Base-by-base conservation (phyloP, 139 green algal genomes). In the Volvox reticuliferus region DNA sequence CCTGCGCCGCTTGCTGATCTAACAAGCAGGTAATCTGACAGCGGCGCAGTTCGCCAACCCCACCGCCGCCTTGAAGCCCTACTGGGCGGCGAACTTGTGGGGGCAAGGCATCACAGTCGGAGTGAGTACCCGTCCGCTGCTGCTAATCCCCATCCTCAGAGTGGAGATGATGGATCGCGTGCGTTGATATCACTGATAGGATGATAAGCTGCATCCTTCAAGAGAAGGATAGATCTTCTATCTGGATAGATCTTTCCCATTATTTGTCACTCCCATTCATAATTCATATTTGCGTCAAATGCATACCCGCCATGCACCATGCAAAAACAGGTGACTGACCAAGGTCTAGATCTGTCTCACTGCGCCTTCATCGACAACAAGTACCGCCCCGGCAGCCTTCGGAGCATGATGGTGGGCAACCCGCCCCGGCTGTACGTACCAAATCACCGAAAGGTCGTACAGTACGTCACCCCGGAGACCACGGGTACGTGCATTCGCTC, bases 371-470 rank as follows among this genome's bases (percentile, higher is more conserved):
- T 84, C 1, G 78, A 84, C 32, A 17, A 67, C 78, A n/a, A 67
- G 78, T 84, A 67, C 14, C 28, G 37, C 36, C 78, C 78, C 21
- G 36, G 37, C 22, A 84, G 36, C 35, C 78, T 84, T 13, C 36
- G 22, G 0, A 36, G 35, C 5, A 84, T 84, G 78, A 35, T 84
- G 30, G 36, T 14, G 22, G 78, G 78, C 78, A 63, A 84, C 36
- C 78, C 37, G 35, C 37, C 36, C 20, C 78, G 78, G 3, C 37
- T 84, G 22, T 84, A 63, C 78, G 20, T 84, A 26, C 37, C 78
- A 22, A 35, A 84, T 18, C 78, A 84, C 78, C 78, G 78, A 13
- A 84, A 84, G 32, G 36, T 84, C 37, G 36, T 84, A 22, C 78
- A 84, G 35, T 84, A 84, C 75, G 28, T 81, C 32, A 81, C 33